Percentiles rank a stretch among this genome's conserved stretches.
Conservation (phyloP, 2,329 filamentous ascomycete genomes). For the Colletotrichum musae region DNA sequence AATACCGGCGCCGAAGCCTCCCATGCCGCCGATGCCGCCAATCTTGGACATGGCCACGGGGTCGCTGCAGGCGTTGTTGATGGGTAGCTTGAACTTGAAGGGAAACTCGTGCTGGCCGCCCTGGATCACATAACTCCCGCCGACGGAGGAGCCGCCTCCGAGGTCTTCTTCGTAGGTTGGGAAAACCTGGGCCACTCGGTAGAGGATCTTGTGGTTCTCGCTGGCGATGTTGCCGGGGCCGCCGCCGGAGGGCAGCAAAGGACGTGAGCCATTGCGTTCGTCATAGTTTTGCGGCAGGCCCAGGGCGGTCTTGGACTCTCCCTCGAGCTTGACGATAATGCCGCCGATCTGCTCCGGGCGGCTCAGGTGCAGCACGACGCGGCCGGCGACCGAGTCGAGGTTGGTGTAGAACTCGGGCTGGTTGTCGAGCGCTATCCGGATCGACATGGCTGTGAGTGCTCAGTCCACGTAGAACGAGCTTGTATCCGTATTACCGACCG, state of each 20-base stretch:
- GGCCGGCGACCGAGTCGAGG: constrained; percentile 79
- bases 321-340: constrained; percentile 87
- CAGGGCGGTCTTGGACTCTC: constrained; percentile 80
- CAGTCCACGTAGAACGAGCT: constrained; percentile 31
- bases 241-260: constrained; percentile 53
- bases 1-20: constrained; percentile 62
- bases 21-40: constrained; percentile 67
- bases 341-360: constrained; percentile 80
- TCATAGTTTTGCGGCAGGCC: constrained; percentile 63
- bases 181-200: constrained; percentile 81
- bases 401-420: constrained; percentile 83
- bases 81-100: constrained; percentile 82
- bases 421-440: constrained; percentile 76
- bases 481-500: neutral
- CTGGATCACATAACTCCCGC: constrained; percentile 70
- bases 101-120: constrained; percentile 82
- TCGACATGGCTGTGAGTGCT: constrained; percentile 67
- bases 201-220: constrained; percentile 81
- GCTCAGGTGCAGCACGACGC: constrained; percentile 69
- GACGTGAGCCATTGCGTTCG: constrained; percentile 26
- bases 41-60: constrained; percentile 67
- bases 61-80: constrained; percentile 81
- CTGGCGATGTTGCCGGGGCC: constrained; percentile 60
- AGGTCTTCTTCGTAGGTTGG: constrained; percentile 67
- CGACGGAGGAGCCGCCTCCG: constrained; percentile 55